These are phyloP conservation scores for Scheffersomyces ergatensis DNA, from an alignment of 805 yeast species.

Conservation along the genomic window DNA sequence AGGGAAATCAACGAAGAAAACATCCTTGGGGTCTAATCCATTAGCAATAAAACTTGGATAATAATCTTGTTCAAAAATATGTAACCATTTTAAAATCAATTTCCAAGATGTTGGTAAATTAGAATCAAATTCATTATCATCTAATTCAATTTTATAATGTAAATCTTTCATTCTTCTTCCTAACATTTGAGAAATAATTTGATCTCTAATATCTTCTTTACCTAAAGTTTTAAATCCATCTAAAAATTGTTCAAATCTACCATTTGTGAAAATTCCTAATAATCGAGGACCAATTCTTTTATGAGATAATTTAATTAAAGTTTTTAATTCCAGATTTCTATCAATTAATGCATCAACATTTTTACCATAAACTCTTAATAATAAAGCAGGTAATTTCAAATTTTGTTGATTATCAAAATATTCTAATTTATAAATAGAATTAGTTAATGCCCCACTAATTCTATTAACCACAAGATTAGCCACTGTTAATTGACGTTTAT, in stretches of 20 bases:
- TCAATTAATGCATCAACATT: conserved; percentile 85
- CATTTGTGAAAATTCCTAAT: conserved; percentile 87
- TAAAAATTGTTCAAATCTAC: conserved; percentile 90
- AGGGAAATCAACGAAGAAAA: conserved; percentile 47
- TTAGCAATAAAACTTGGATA: conserved; percentile 34
- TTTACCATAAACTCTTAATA: conserved; percentile 84
- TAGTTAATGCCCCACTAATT: conserved; percentile 91
- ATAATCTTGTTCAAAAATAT: conserved; percentile 41
- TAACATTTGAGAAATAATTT: conserved; percentile 74
- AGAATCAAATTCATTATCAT: conserved; percentile 45
- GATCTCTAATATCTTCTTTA: conserved; percentile 69
- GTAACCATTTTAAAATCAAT: conserved; percentile 70
- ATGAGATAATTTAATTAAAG: conserved; percentile 68
- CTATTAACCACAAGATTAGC: conserved; percentile 53
- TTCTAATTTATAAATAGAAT: conserved; percentile 77
- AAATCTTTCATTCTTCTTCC: conserved; percentile 97
- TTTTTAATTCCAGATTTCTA: conserved; percentile 72
- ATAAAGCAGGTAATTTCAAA: conserved; percentile 52
- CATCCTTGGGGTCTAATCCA: conserved; percentile 25
- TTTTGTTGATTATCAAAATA: conserved; percentile 40
- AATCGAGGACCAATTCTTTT: conserved; percentile 85
- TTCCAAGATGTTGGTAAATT: conserved; percentile 70
- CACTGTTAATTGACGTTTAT: conserved; percentile 43
- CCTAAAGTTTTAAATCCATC: conserved; percentile 79
- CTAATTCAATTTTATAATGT: conserved; percentile 74